A percentile compares a stretch with the other conserved stretches of the same genome.
These are phyloP conservation scores for Prunus dulcis DNA, from an alignment of 306 rosid species.

Conservation along the genomic window DNA sequence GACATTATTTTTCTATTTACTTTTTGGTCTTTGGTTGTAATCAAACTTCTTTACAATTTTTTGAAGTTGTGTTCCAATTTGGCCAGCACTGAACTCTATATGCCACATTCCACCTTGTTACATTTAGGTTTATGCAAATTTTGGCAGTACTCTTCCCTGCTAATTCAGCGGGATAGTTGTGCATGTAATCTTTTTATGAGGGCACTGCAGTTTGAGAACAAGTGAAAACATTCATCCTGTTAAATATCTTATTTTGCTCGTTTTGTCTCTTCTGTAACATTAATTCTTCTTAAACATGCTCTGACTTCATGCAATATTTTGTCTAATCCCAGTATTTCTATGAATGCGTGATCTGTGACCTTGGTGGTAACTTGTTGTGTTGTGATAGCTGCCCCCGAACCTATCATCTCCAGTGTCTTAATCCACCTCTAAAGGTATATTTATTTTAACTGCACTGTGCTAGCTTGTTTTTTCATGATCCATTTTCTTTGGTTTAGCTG, in stretches of 20 bases:
- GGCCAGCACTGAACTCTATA: too few species aligned
- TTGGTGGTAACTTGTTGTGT: slow-evolving; percentile 95
- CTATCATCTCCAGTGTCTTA: slow-evolving; percentile 90
- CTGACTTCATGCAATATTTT: slow-evolving; percentile 10
- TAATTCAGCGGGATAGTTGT: too few species aligned
- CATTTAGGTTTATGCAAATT: too few species aligned
- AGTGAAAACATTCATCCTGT: too few species aligned
- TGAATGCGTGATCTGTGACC: slow-evolving; percentile 94
- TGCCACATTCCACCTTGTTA: too few species aligned
- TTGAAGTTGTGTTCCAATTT: too few species aligned
- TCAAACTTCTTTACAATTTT: too few species aligned
- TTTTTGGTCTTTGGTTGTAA: too few species aligned
- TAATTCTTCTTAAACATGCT: background rate
- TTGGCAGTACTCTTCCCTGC: too few species aligned
- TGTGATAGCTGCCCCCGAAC: slow-evolving; percentile 98
- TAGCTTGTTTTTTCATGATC: slow-evolving; percentile 3
- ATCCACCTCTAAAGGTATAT: slow-evolving; percentile 97
- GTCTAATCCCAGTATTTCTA: slow-evolving; percentile 65
- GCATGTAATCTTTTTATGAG: too few species aligned
- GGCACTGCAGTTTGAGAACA: too few species aligned
- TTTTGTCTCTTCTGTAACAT: background rate
- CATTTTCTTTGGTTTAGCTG: slow-evolving; percentile 11
- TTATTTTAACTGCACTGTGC: slow-evolving; percentile 13
- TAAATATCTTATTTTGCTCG: slow-evolving; percentile 3
- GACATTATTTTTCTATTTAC: too few species aligned